phyloP scores from a whole-genome alignment of 2,329 filamentous ascomycete genomes.

The Phaeosphaeriaceae sp. region DNA sequence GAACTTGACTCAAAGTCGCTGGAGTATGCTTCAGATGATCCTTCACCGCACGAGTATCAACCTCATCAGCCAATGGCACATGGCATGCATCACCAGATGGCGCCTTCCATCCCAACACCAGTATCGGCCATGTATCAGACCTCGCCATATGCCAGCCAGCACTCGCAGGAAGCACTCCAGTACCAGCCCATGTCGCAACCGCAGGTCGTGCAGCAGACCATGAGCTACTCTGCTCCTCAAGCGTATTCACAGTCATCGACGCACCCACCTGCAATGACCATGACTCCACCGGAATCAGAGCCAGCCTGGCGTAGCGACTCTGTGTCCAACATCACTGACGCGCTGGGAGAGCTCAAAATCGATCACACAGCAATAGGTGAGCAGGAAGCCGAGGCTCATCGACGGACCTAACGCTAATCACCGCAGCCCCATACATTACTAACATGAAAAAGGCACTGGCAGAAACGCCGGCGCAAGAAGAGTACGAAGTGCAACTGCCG shows the following conservation, averaged over 20 bases:
- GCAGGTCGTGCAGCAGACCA: slow-evolving; percentile 40
- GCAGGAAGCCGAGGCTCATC: slow-evolving; percentile 30
- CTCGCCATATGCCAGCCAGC: slow-evolving; percentile 43
- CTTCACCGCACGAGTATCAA: slow-evolving; percentile 51
- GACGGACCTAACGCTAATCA: slow-evolving; percentile 23
- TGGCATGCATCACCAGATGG: slow-evolving; percentile 36
- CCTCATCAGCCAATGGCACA: slow-evolving; percentile 41
- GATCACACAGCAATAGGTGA: slow-evolving; percentile 85
- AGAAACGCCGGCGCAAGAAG: slow-evolving; percentile 70
- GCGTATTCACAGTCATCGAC: slow-evolving; percentile 41
- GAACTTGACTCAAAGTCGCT: slow-evolving; percentile 49
- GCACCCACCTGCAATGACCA: slow-evolving; percentile 32
- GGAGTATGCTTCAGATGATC: slow-evolving; percentile 48
- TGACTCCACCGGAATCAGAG: slow-evolving; percentile 59
- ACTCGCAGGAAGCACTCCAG: slow-evolving; percentile 43
- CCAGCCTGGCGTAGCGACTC: slow-evolving; percentile 46
- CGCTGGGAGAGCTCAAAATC: slow-evolving; percentile 85
- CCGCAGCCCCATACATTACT: slow-evolving; percentile 81
- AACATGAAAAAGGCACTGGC: slow-evolving; percentile 64
- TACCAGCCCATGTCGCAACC: slow-evolving; percentile 45
- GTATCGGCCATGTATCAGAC: slow-evolving; percentile 46
- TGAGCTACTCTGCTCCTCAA: slow-evolving; percentile 43
- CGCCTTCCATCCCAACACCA: slow-evolving; percentile 35
- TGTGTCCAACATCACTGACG: slow-evolving; percentile 75
- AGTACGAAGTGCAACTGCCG: slow-evolving; percentile 75